Evolutionary conservation across 2,329 filamentous ascomycete genomes (phyloP).

Genomic region (Leptodontidium sp.): DNA sequence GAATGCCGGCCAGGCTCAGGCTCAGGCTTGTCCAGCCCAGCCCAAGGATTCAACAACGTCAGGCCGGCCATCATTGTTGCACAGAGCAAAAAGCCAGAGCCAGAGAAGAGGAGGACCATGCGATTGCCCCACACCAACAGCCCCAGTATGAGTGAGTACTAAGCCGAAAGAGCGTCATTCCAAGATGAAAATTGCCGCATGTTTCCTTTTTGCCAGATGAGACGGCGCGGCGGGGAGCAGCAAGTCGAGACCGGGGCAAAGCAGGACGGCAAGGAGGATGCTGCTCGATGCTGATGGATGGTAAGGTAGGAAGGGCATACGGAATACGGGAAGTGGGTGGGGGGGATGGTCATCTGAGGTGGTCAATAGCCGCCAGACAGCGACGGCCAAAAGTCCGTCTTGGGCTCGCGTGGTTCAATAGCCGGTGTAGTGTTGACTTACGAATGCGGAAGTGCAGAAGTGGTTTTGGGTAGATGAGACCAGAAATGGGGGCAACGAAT

Average conservation of each 20-base stretch:
- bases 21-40: background rate
- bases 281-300: background rate
- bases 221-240: background rate
- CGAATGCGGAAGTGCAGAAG: background rate
- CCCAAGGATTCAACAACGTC: slow-evolving; percentile 12
- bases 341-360: background rate
- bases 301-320: background rate
- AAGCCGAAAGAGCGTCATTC: slow-evolving; percentile 17
- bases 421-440: slow-evolving; percentile 9
- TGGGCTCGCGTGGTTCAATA: slow-evolving; percentile 13
- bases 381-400: background rate
- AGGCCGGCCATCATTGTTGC: slow-evolving; percentile 10
- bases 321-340: slow-evolving; percentile 16
- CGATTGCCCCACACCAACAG: slow-evolving; percentile 10
- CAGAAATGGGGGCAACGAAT: background rate
- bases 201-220: slow-evolving; percentile 13
- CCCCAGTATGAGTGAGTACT: background rate
- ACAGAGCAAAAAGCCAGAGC: slow-evolving; percentile 14
- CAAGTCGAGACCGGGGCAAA: background rate
- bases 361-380: slow-evolving; percentile 22
- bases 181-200: background rate
- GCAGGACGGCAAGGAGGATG: background rate
- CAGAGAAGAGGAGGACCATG: background rate
- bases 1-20: slow-evolving; percentile 7
- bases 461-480: background rate